phyloP scores from a whole-genome alignment of 352 stramenopile species.

The Nannochloropsis limnetica region DNA sequence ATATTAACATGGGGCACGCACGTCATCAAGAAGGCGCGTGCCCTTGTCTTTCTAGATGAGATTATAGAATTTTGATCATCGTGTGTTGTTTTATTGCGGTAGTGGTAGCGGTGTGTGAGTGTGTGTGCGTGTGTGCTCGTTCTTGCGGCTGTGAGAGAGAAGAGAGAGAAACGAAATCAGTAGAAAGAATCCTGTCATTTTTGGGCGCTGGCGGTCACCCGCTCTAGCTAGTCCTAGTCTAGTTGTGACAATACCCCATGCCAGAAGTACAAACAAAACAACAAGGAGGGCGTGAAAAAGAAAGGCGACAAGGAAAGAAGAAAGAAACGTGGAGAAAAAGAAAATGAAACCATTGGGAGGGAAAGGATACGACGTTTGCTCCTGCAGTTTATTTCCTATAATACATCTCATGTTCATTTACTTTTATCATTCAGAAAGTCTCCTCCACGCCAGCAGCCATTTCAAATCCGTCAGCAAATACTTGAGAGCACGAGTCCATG shows the following conservation, averaged over 20 bases:
- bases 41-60: background rate
- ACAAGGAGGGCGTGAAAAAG: background rate
- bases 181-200: background rate
- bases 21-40: background rate
- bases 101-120: background rate
- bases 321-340: background rate
- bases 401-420: background rate
- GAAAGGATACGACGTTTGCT: background rate
- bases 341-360: background rate
- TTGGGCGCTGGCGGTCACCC: background rate
- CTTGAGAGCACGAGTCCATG: slow-evolving; percentile 77
- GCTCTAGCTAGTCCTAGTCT: background rate
- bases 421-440: background rate
- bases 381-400: background rate
- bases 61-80: background rate
- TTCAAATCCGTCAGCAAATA: slow-evolving; percentile 80
- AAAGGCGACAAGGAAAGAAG: background rate
- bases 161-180: background rate
- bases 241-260: background rate
- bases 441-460: slow-evolving; percentile 78
- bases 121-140: background rate
- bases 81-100: background rate
- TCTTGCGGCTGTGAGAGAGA: background rate
- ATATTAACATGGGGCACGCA: background rate
- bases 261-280: background rate